Evolutionary conservation across 2,329 filamentous ascomycete genomes (phyloP).

Genomic region (Hypomyces rosellus): DNA sequence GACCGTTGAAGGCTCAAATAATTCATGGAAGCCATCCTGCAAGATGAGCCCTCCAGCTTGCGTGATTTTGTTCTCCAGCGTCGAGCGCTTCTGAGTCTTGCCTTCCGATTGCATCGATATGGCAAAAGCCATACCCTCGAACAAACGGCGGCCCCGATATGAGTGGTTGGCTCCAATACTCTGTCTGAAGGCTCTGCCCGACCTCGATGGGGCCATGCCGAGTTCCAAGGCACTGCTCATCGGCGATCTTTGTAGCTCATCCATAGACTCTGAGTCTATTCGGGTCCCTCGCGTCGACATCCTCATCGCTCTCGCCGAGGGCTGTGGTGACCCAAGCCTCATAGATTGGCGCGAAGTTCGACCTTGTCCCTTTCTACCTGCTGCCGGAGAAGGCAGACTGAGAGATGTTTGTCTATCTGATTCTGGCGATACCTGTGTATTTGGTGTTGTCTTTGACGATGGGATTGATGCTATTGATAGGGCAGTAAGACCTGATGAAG

Average conservation of each 20-base stretch:
- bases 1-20: slow-evolving; percentile 55
- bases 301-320: slow-evolving; percentile 15
- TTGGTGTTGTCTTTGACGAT: slow-evolving; percentile 31
- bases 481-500: slow-evolving; percentile 35
- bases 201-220: slow-evolving; percentile 26
- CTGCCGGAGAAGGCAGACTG: slow-evolving; percentile 19
- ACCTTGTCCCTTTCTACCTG: slow-evolving; percentile 15
- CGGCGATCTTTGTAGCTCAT: slow-evolving; percentile 41
- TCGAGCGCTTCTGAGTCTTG: slow-evolving; percentile 32
- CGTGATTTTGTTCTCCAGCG: slow-evolving; percentile 56
- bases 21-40: slow-evolving; percentile 68
- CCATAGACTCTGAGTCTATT: slow-evolving; percentile 39
- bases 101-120: slow-evolving; percentile 59
- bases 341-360: slow-evolving; percentile 13
- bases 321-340: slow-evolving; percentile 24
- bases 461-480: slow-evolving; percentile 33
- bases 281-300: slow-evolving; percentile 21
- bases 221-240: slow-evolving; percentile 31
- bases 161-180: slow-evolving; percentile 19
- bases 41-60: slow-evolving; percentile 68
- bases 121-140: slow-evolving; percentile 80
- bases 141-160: slow-evolving; percentile 39
- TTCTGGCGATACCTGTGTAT: slow-evolving; percentile 26
- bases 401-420: slow-evolving; percentile 19
- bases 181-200: slow-evolving; percentile 21